Conservation (phyloP, 2,329 filamentous ascomycete genomes). For the Epichloe sp. region DNA sequence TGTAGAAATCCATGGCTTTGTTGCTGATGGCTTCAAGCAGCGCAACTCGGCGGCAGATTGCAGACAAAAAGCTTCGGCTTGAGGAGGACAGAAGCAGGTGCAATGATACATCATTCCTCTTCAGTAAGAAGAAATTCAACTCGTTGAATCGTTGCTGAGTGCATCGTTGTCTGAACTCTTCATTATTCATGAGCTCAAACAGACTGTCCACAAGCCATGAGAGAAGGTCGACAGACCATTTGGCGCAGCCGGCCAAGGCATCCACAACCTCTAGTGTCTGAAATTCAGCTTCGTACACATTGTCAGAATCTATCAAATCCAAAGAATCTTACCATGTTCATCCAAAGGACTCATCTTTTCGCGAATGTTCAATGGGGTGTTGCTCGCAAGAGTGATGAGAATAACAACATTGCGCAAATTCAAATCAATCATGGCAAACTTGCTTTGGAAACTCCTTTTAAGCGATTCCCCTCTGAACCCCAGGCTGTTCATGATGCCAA, state of each 20-base stretch:
- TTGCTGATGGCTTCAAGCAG: constrained; percentile 39
- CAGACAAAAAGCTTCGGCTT: constrained; percentile 58
- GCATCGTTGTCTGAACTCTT: constrained; percentile 37
- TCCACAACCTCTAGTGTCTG: constrained; percentile 52
- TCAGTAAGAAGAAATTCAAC: constrained; percentile 37
- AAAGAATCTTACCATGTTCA: constrained; percentile 32
- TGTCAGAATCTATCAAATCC: neutral
- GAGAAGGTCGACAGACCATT: constrained; percentile 64
- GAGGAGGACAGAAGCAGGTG: constrained; percentile 60
- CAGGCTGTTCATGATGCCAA: constrained; percentile 68
- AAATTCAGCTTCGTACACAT: neutral
- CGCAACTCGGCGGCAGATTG: constrained; percentile 50
- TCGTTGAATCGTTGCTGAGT: constrained; percentile 32
- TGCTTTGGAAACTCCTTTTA: constrained; percentile 52
- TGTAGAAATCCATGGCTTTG: constrained; percentile 37
- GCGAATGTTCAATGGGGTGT: constrained; percentile 38
- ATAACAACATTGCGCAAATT: constrained; percentile 62
- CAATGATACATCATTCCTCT: constrained; percentile 43
- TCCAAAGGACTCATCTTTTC: constrained; percentile 47
- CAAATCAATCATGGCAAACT: constrained; percentile 61
- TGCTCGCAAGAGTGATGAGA: constrained; percentile 50
- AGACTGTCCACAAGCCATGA: constrained; percentile 48
- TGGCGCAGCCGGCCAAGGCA: constrained; percentile 58
- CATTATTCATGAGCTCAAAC: constrained; percentile 40
- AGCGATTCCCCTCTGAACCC: constrained; percentile 56